phyloP scores from a whole-genome alignment of 1,284 basidiomycete genomes.

The Fomitopsis palustris region DNA sequence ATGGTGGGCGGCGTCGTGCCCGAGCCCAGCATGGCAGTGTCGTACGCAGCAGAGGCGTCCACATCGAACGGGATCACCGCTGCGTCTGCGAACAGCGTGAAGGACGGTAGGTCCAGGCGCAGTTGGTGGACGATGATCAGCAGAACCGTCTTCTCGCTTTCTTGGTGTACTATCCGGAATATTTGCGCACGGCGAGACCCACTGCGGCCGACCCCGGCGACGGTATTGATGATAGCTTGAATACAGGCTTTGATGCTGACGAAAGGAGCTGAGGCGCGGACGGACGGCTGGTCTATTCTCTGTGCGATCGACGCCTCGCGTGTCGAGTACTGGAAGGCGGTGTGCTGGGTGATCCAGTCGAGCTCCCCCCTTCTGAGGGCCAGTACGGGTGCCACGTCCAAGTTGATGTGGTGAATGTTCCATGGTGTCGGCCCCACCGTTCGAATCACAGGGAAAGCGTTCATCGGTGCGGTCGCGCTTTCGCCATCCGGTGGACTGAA shows the following conservation, averaged over 20 bases:
- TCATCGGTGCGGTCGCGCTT: not conserved
- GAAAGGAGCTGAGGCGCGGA: not conserved
- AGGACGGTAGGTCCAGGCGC: conserved; percentile 40
- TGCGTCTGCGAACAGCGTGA: conserved; percentile 43
- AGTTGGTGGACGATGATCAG: conserved; percentile 39
- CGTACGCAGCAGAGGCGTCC: not conserved
- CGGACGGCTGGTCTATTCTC: not conserved
- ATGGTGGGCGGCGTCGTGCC: not conserved
- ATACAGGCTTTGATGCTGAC: not conserved
- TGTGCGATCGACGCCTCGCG: conserved; percentile 16
- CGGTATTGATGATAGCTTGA: not conserved
- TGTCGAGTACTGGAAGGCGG: conserved; percentile 28
- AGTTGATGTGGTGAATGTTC: conserved; percentile 40
- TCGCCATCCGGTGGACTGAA: conserved; percentile 29
- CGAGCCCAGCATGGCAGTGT: not conserved
- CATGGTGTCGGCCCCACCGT: conserved; percentile 23
- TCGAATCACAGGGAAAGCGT: not conserved
- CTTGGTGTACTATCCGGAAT: conserved; percentile 30
- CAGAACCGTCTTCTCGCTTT: conserved; percentile 25
- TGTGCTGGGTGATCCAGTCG: conserved; percentile 31
- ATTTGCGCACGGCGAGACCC: conserved; percentile 13
- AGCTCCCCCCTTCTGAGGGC: conserved; percentile 9
- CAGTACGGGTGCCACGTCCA: conserved; percentile 34
- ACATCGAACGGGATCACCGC: conserved; percentile 37
- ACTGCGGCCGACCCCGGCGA: not conserved